Percentiles rank a stretch among this genome's conserved stretches.
These are phyloP conservation scores for Orbilia quercus DNA, from an alignment of 2,329 filamentous ascomycete species.

Conservation along the genomic window DNA sequence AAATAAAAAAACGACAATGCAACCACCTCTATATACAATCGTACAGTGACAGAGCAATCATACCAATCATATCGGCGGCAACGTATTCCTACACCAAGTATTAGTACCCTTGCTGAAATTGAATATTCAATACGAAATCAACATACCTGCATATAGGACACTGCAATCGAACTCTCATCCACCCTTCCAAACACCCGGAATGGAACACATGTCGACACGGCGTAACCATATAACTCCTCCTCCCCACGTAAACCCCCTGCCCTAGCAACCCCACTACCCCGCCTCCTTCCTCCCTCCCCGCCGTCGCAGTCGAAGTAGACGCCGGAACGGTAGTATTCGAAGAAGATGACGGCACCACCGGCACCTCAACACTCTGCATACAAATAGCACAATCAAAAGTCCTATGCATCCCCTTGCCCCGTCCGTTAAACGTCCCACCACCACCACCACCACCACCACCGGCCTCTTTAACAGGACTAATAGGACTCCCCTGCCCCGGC, in stretches of 20 bases:
- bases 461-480: conserved; percentile 62
- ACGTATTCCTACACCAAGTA: conserved; percentile 57
- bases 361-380: conserved; percentile 88
- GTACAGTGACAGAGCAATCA: too few relatives aligned
- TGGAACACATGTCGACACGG: conserved; percentile 97
- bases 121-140: background rate
- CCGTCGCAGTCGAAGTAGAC: conserved; percentile 63
- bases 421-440: conserved; percentile 60
- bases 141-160: conserved; percentile 84
- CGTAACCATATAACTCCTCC: conserved; percentile 94
- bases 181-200: conserved; percentile 87
- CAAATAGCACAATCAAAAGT: conserved; percentile 95
- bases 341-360: conserved; percentile 71
- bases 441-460: conserved; percentile 10
- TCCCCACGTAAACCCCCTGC: conserved; percentile 67
- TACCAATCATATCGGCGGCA: conserved; percentile 59
- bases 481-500: conserved; percentile 59
- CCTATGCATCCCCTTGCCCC: conserved; percentile 64
- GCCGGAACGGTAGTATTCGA: background rate
- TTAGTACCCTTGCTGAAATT: background rate
- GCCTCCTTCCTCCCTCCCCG: conserved; percentile 57
- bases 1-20: too few relatives aligned
- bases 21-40: too few relatives aligned
- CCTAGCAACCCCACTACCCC: conserved; percentile 72
- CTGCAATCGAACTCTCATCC: conserved; percentile 92